Base-by-base conservation (phyloP, 306 rosid genomes). In the Castanopsis chinensis region DNA sequence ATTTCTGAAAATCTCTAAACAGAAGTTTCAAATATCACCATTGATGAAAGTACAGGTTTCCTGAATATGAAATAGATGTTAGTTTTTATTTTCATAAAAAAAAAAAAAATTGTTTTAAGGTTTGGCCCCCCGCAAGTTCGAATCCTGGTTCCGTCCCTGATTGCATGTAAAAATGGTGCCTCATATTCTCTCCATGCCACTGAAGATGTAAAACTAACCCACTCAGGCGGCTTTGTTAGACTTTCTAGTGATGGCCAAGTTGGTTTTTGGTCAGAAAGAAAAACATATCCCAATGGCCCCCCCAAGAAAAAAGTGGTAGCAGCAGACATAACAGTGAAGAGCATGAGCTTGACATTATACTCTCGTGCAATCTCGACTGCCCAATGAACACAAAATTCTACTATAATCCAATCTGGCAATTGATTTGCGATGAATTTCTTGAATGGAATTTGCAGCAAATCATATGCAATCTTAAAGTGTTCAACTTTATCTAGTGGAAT, bases 351-450 rank as follows among this genome's bases (percentile, higher is more conserved):
- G 2, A 79, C 57, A 2, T 45, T 6, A 17, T 56, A 54, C 43
- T 85, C 82, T 6, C 68, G 54, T 0, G 75, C 84, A 68, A 82
- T 37, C 0, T 76, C 80, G 4, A 30, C 23, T 0, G 33, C 52
- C 82, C 80, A 79, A 7, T 79, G 69, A 5, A 76, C 19, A 41
- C 1, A 2, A 32, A 56, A 75, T 18, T 85, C 86, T 67, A 35
- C 20, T 2, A 85, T 75, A 13, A 81, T 71, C 81, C 86, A 78
- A 82, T 82, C 53, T 0, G 88, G 86, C 10, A 5, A 20, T 28
- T 27, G 64, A 19, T 75, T 33, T 23, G 49, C 10, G 14, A 78
- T 21, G 2, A 79, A 63, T 35, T 79, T 5, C 25, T 64, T 75
- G 28, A 76, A 53, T 3, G 45, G 74, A 9, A 67, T 1, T 41